phyloP scores from a whole-genome alignment of 306 rosid genomes.

The Canavalia gladiata region DNA sequence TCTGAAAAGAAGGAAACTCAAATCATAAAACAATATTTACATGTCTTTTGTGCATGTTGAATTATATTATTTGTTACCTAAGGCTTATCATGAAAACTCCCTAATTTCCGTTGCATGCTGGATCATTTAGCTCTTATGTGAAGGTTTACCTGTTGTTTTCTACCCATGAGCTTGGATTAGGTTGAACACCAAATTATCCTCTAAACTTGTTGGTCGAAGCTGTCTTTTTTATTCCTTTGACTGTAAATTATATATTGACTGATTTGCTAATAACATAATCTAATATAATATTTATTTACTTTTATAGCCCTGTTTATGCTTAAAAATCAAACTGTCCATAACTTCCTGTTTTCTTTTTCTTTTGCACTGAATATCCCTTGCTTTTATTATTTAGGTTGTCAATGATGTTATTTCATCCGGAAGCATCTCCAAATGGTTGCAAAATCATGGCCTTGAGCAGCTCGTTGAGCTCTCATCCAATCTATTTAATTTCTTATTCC shows the following conservation, averaged over 20 bases:
- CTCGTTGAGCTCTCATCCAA: conserved; percentile 74
- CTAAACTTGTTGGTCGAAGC: conserved; percentile 15
- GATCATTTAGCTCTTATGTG: conserved; percentile 16
- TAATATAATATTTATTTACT: conserved; percentile 3
- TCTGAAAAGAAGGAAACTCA: conserved; percentile 10
- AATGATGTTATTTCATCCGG: conserved; percentile 65
- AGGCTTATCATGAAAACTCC: conserved; percentile 5
- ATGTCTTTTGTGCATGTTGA: conserved; percentile 28
- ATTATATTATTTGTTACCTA: conserved; percentile 23
- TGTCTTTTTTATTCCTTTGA: background rate
- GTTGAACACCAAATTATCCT: conserved; percentile 27
- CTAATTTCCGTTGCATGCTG: conserved; percentile 2
- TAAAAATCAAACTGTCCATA: conserved; percentile 28
- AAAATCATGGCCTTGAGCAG: conserved; percentile 82
- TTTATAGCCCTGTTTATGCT: conserved; percentile 11
- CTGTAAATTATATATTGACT: conserved; percentile 12
- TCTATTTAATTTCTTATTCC: conserved; percentile 62
- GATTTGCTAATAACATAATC: conserved; percentile 24
- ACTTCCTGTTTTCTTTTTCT: conserved; percentile 14
- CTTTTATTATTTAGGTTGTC: conserved; percentile 68
- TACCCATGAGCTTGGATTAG: background rate
- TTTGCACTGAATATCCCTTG: conserved; percentile 12
- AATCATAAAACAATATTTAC: conserved; percentile 16
- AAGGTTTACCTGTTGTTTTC: background rate
- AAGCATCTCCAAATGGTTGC: conserved; percentile 80